These are phyloP conservation scores for Phytophthora quininea DNA, from an alignment of 352 stramenopile genomes.

Conservation along the genomic window DNA sequence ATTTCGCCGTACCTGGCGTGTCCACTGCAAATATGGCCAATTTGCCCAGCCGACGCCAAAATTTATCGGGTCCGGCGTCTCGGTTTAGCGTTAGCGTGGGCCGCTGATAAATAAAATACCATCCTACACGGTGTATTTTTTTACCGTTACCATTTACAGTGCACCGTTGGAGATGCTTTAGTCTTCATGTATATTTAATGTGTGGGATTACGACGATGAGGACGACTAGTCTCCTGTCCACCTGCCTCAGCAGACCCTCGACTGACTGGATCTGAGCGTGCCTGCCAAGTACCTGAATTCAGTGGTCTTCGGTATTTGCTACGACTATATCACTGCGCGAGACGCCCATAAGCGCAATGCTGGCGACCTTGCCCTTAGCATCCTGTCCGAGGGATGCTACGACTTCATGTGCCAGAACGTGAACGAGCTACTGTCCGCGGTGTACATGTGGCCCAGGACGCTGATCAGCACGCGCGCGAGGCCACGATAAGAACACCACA, in stretches of 20 bases:
- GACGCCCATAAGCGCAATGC: conserved; percentile 95
- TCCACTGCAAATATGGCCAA: neutral
- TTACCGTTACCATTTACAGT: no score
- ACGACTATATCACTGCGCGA: conserved; percentile 90
- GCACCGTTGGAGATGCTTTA: no score
- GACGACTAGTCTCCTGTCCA: conserved; percentile 83
- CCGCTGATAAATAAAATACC: neutral
- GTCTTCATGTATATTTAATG: no score
- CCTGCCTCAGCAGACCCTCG: conserved; percentile 84
- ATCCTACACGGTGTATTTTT: neutral
- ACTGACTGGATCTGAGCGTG: conserved; percentile 81
- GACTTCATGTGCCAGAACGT: conserved; percentile 96
- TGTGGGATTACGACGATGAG: conserved; percentile 38
- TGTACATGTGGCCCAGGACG: conserved; percentile 92
- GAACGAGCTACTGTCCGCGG: conserved; percentile 91
- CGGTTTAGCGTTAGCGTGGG: neutral
- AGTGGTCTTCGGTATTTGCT: conserved; percentile 80
- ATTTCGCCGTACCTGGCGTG: neutral
- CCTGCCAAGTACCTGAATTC: conserved; percentile 85
- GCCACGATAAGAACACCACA: conserved; percentile 35
- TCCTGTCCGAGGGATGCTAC: conserved; percentile 96
- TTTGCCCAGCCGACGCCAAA: neutral
- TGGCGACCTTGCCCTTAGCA: conserved; percentile 95
- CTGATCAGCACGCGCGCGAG: conserved; percentile 94
- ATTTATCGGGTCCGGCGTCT: neutral